Conservation (phyloP, 331 rosid species). For the Prunus yedoensis region DNA sequence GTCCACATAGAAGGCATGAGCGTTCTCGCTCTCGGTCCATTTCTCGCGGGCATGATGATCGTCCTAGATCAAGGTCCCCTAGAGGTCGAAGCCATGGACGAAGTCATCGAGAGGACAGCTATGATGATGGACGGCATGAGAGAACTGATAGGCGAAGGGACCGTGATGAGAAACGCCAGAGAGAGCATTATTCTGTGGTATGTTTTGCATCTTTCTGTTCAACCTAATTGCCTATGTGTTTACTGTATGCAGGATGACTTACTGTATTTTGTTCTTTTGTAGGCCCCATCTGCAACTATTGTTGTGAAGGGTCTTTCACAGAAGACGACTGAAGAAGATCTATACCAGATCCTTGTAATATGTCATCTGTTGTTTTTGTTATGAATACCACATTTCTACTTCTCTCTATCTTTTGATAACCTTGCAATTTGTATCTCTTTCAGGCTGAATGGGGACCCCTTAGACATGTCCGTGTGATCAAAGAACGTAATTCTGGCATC, state of each 20-base stretch:
- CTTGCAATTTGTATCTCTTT: conserved; percentile 25
- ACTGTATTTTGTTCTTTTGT: conserved; percentile 30
- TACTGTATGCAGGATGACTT: conserved; percentile 11
- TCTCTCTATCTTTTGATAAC: conserved; percentile 7
- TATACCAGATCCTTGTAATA: conserved; percentile 91
- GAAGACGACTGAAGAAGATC: conserved; percentile 92
- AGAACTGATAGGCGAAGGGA: conserved; percentile 81
- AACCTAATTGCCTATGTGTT: conserved; percentile 17
- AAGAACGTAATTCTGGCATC: conserved; percentile 88
- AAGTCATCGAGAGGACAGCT: conserved; percentile 81
- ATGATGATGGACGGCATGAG: conserved; percentile 61
- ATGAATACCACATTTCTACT: conserved; percentile 21
- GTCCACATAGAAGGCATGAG: conserved; percentile 71
- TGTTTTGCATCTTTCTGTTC: conserved; percentile 15
- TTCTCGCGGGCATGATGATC: conserved; percentile 80
- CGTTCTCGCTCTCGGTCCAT: conserved; percentile 64
- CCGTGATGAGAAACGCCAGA: conserved; percentile 76
- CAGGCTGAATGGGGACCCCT: conserved; percentile 99
- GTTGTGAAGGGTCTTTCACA: conserved; percentile 98
- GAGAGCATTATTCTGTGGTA: conserved; percentile 80
- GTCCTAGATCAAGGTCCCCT: conserved; percentile 84
- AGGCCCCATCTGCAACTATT: conserved; percentile 97
- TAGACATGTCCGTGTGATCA: conserved; percentile 94
- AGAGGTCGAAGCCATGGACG: conserved; percentile 81
- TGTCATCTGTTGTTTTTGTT: conserved; percentile 28